phyloP scores from a whole-genome alignment of 345 rosid genomes.

The Eucalyptus fibrosa region DNA sequence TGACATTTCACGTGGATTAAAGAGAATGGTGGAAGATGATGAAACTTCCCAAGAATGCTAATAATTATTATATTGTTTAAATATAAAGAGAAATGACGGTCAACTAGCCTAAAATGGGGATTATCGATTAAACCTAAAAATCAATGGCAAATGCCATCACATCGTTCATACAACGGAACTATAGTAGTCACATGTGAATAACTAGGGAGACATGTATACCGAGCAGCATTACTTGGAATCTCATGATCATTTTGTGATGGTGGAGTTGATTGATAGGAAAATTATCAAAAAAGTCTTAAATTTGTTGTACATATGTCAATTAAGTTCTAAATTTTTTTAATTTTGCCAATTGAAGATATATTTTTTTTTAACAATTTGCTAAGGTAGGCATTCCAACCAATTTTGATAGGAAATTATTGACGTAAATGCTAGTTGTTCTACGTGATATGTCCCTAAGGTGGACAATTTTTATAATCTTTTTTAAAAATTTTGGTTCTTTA shows the following conservation, averaged over 20 bases:
- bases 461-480: too few relatives aligned
- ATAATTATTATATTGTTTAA: neutral
- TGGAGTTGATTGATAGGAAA: neutral
- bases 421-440: rapidly evolving
- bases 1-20: neutral
- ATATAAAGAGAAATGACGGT: neutral
- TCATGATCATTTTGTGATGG: neutral
- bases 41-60: neutral
- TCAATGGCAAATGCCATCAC: neutral
- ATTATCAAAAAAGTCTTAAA: too few relatives aligned
- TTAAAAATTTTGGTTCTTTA: neutral
- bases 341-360: too few relatives aligned
- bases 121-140: neutral
- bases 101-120: neutral
- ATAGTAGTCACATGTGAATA: neutral
- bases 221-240: neutral
- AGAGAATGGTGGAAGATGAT: neutral
- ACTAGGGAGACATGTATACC: neutral
- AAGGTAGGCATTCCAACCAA: neutral
- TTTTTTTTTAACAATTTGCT: too few relatives aligned
- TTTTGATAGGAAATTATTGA: too few relatives aligned
- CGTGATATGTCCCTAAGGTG: too few relatives aligned
- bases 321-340: too few relatives aligned
- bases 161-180: neutral
- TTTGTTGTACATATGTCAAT: too few relatives aligned